A percentile compares a stretch with the other conserved stretches of the same genome.
These are phyloP conservation scores for Eucalyptus urophylla DNA, from an alignment of 345 rosid species.

Conservation along the genomic window DNA sequence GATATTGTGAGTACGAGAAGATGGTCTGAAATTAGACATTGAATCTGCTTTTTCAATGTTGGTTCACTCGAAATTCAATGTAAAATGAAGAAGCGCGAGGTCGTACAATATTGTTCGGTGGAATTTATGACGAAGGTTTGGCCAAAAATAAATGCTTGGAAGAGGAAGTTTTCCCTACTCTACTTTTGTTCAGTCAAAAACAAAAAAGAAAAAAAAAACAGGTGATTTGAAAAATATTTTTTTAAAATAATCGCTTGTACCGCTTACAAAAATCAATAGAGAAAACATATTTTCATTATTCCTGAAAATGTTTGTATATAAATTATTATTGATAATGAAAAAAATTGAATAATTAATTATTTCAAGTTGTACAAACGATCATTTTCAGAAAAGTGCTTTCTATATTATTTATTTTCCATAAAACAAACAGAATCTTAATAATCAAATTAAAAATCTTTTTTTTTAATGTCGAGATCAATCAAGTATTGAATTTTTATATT, in stretches of 20 bases:
- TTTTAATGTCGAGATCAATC: not conserved
- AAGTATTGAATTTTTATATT: not conserved
- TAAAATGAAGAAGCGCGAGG: not conserved
- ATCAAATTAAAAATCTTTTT: too few species aligned
- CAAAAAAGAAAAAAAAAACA: too few species aligned
- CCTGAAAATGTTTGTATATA: not conserved
- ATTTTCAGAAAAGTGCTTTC: not conserved
- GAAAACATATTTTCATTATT: not conserved
- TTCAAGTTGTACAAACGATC: accelerated
- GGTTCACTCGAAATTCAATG: not conserved
- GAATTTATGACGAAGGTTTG: not conserved
- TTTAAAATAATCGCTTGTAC: not conserved
- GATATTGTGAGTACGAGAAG: not conserved
- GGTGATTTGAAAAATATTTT: not conserved
- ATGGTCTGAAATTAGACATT: not conserved
- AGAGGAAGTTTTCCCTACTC: not conserved
- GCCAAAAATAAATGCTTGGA: not conserved
- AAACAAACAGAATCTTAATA: not conserved
- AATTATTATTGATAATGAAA: not conserved
- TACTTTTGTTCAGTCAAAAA: too few species aligned
- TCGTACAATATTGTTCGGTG: not conserved
- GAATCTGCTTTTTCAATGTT: not conserved
- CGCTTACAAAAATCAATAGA: not conserved
- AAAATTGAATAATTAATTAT: too few species aligned
- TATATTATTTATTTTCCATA: not conserved